Base-by-base conservation (phyloP, 441 rosid species). In the Aleurites moluccanus region DNA sequence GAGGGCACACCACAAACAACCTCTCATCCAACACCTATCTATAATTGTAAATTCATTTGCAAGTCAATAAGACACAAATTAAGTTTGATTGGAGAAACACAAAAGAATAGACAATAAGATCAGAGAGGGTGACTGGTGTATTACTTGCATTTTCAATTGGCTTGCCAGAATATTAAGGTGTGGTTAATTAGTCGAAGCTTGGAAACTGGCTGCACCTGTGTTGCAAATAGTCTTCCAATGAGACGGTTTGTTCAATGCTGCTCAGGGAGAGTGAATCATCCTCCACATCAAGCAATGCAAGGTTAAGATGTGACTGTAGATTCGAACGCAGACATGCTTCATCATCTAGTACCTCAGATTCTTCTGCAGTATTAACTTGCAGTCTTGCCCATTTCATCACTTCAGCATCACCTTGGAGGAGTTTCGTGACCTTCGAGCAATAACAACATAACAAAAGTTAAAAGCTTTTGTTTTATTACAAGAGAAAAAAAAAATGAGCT, bases 381-480 rank as follows among this genome's bases (percentile, higher is more conserved):
- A 84, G 80, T 73, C 84, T 85, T 38, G 95, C 97, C 95, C 96
- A 93, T 25, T 81, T 84, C 57, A 82, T 79, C 67, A 84, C 91
- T 82, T 91, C 99, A 64, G 80, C 78, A 0, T 95, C 96, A 6
- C 99, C 98, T 81, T 83, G 90, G 62, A 95, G 85, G 74, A 95
- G 90, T 90, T 89, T 89, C 77, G 85, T 53, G 14, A 93, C 86
- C 99, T 94, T 72, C 50, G 27, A 64, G 5, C 27, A 10, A 57
- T 77, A 67, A n/a, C n/a, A n/a, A 64, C 21, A 18, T n/a, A n/a
- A n/a, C n/a, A n/a, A n/a, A n/a, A n/a, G n/a, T n/a, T n/a, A n/a
- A n/a, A n/a, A n/a, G n/a, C n/a, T n/a, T n/a, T n/a, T 44, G 67
- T n/a, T 63, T 63, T 59, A 3, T 57, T 3, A 11, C 14, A 10